Evolutionary conservation across 1,284 basidiomycete species (phyloP), one percentile per base, ranked within the genome.

Genomic region (Cutaneotrichosporon dermatis): DNA sequence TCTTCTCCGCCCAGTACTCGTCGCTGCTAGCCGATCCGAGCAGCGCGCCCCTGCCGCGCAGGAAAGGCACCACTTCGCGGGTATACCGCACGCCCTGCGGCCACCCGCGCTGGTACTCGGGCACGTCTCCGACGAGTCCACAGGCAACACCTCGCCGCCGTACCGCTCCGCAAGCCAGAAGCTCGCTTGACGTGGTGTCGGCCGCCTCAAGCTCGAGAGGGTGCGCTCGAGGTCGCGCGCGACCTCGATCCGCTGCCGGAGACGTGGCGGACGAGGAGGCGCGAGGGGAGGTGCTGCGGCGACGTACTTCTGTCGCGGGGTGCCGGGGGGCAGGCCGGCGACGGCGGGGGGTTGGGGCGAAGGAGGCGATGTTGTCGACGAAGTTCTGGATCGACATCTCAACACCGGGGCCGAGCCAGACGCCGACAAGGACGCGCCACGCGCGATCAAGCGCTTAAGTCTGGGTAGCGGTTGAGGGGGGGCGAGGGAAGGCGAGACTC

Each of bases 371-470:
- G 12, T 65, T 59, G 16, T 69, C 71, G 11, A 77, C 51, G 74
- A 90, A 92, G 58, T 85, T 85, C n/a, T 86, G 82, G 43, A 94
- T 81, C 4, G 88, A 84, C 57, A 93, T 80, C 66, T 95, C 92
- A 83, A 85, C 89, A 44, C 79, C 80, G 70, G 85, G 86, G 8
- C 92, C 91, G 2, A 84, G 82, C 92, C 92, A 96, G 10, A 95
- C 85, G 11, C 92, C 93, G 64, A 94, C 84, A 11, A 96, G 82
- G 13, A 94, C 85, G 54, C 90, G 86, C 92, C 92, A 96, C 10
- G 91, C 5, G 92, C 89, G 36, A 88, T 82, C 44, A 94, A 82
- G 49, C 87, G 88, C 78, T 92, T 93, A 55, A 76, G 71, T 15
- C 79, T 76, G 55, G 3, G 9, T 25, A 61, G 59, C 25, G 25